Base-by-base conservation (phyloP, 306 rosid genomes). In the Acmispon strigosus region DNA sequence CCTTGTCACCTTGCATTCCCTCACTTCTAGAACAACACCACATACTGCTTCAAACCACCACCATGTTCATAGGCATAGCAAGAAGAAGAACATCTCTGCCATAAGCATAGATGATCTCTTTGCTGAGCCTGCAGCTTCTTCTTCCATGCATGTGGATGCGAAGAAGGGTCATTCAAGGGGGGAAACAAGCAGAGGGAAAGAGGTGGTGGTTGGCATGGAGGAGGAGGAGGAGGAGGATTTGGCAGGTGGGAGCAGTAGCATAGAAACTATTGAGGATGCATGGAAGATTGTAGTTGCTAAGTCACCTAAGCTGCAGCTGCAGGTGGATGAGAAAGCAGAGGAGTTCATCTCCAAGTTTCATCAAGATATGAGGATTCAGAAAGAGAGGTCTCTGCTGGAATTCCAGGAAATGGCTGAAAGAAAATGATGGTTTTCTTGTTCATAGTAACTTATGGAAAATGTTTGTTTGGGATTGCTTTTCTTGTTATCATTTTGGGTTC, bases 41-140 rank as follows among this genome's bases (percentile, higher is more conserved):
- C 83, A 53, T 70, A 42, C 47, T 72, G 62, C 78, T 55, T 37
- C 74, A 63, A 41, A 72, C 58, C 14, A 56, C 74, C 16, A 56
- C 73, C 75, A 62, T 7, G 44, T 58, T 70, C 34, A 42, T 7
- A 18, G 52, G 74, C 29, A 39, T 13, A 22, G 42, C 57, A 50
- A 49, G 51, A 61, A 76, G 69, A 61, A 76, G 71, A 76, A 73
- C 32, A 75, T 75, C 16, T 29, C 84, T 2, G 77, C 87, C 3
- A 75, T 90, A 69, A 83, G 62, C 77, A 82, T 92, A 53, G 86
- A 90, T 62, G 88, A 86, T 16, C 92, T 88, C 56, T 86, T 78
- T 75, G 76, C 66, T 0, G 83, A 82, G 47, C 20, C 44, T 62
- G 62, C 52, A 45, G 45, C 52, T 42, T 0, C 55, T 50, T 17